phyloP scores from a whole-genome alignment of 1,284 basidiomycete species.

The Sphagnurus paluster region DNA sequence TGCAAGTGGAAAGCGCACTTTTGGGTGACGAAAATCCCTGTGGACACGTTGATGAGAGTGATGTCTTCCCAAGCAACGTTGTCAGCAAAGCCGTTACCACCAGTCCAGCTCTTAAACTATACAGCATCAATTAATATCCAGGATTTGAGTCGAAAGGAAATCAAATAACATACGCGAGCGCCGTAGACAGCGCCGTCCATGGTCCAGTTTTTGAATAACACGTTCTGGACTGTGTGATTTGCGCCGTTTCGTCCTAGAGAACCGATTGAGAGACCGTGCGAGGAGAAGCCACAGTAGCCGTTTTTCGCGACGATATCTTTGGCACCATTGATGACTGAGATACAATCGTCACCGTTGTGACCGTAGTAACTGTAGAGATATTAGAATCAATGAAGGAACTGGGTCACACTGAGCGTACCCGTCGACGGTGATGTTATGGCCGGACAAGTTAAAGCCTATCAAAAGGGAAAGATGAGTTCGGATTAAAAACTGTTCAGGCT shows the following conservation, averaged over 20 bases:
- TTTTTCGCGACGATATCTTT: constrained; percentile 44
- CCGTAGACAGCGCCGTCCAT: constrained; percentile 50
- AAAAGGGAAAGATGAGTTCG: not conserved
- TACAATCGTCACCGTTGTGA: constrained; percentile 50
- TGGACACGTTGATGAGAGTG: constrained; percentile 40
- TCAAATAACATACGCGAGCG: constrained; percentile 32
- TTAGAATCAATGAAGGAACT: not conserved
- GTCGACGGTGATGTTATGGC: constrained; percentile 44
- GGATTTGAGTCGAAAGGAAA: not conserved
- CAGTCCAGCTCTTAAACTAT: constrained; percentile 46
- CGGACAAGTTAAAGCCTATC: constrained; percentile 39
- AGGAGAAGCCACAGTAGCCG: constrained; percentile 46
- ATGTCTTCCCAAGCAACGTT: constrained; percentile 50
- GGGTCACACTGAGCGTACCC: constrained; percentile 21
- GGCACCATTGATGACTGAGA: constrained; percentile 47
- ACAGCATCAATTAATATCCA: not conserved
- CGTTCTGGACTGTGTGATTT: constrained; percentile 37
- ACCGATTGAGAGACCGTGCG: constrained; percentile 48
- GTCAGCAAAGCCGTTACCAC: constrained; percentile 43
- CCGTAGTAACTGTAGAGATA: constrained; percentile 31
- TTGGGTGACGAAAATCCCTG: constrained; percentile 47
- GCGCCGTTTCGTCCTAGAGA: constrained; percentile 43
- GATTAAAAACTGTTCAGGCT: not conserved
- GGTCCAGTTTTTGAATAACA: constrained; percentile 45
- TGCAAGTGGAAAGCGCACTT: constrained; percentile 29